Evolutionary conservation across 805 yeast species (phyloP).

Genomic region (Yamadazyma laniorum): DNA sequence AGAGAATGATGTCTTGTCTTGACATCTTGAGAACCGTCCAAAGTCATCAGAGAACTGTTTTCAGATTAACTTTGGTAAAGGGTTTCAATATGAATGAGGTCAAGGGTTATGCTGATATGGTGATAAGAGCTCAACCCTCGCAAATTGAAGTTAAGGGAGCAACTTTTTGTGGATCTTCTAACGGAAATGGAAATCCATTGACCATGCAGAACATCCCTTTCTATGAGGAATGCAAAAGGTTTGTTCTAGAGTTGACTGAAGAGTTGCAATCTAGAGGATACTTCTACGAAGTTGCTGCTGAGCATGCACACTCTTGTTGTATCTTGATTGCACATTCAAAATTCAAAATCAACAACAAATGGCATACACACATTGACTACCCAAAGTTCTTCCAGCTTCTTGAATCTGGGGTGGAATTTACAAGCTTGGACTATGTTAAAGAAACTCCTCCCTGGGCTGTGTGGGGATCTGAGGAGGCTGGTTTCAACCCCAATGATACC

Average conservation of each 20-base stretch:
- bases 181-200: slow-evolving; percentile 79
- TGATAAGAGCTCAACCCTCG: slow-evolving; percentile 76
- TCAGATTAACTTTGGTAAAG: slow-evolving; percentile 84
- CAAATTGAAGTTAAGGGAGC: slow-evolving; percentile 94
- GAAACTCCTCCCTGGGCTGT: slow-evolving; percentile 90
- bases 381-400: slow-evolving; percentile 69
- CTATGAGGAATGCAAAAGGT: slow-evolving; percentile 81
- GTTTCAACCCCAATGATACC: slow-evolving; percentile 85
- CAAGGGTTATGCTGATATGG: slow-evolving; percentile 82
- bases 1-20: slow-evolving; percentile 74
- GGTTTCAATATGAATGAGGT: slow-evolving; percentile 87
- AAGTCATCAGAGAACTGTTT: slow-evolving; percentile 83
- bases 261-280: slow-evolving; percentile 67
- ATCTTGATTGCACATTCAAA: slow-evolving; percentile 74
- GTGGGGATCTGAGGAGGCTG: slow-evolving; percentile 82
- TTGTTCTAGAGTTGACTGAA: slow-evolving; percentile 61
- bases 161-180: slow-evolving; percentile 89
- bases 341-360: slow-evolving; percentile 65
- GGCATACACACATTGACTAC: slow-evolving; percentile 91
- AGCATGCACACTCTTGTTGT: slow-evolving; percentile 94
- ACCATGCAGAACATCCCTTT: slow-evolving; percentile 96
- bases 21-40: slow-evolving; percentile 75
- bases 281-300: slow-evolving; percentile 83
- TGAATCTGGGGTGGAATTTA: slow-evolving; percentile 62
- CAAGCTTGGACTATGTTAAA: slow-evolving; percentile 74